Evolutionary conservation across 108 stramenopile species (phyloP).

Genomic region (Cyclostephanos tholiformis): DNA sequence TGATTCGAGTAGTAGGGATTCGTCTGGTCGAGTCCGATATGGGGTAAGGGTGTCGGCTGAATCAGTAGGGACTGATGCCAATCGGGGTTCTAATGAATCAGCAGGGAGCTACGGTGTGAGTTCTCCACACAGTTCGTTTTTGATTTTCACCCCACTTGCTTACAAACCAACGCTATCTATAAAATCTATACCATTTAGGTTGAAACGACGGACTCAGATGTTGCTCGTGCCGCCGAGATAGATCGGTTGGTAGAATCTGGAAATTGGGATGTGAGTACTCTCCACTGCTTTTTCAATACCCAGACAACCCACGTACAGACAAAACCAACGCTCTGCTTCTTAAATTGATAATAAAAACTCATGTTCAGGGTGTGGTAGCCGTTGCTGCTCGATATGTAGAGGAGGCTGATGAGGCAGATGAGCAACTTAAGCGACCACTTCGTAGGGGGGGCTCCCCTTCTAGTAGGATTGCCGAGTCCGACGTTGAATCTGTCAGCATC

Average conservation of each 20-base stretch:
- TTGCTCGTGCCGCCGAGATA: conserved; percentile 31
- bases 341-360: conserved; percentile 6
- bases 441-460: background rate
- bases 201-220: conserved; percentile 20
- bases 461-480: background rate
- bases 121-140: background rate
- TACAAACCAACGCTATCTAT: background rate
- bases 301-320: background rate
- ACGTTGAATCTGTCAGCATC: conserved; percentile 25
- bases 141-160: background rate
- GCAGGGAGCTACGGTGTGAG: conserved; percentile 35
- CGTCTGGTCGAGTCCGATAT: background rate
- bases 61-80: conserved; percentile 19
- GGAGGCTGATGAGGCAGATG: conserved; percentile 25
- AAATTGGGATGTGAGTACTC: conserved; percentile 37
- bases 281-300: background rate
- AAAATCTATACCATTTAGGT: too few relatives aligned
- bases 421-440: background rate
- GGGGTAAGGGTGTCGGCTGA: background rate
- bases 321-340: background rate
- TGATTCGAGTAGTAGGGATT: background rate
- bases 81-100: conserved; percentile 34
- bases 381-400: conserved; percentile 49
- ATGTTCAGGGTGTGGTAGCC: conserved; percentile 36
- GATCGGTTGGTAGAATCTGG: conserved; percentile 41